These are phyloP conservation scores for Lablab purpureus DNA, from an alignment of 306 rosid species.

Conservation along the genomic window DNA sequence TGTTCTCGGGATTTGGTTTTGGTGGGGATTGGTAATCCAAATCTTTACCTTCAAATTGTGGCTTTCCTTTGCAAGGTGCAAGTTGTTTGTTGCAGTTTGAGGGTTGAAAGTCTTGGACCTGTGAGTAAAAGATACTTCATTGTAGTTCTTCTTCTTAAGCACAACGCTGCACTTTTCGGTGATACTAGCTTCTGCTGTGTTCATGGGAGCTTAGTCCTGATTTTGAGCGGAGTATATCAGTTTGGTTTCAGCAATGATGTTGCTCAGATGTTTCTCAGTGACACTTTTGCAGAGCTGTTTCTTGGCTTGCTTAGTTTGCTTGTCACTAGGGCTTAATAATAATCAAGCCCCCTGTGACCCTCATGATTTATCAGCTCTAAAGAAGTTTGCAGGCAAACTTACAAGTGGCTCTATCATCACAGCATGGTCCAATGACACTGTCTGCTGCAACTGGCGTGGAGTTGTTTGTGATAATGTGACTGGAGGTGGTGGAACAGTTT, in stretches of 20 bases:
- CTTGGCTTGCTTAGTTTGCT: conserved; percentile 58
- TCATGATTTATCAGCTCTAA: conserved; percentile 65
- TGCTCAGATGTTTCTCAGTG: conserved; percentile 47
- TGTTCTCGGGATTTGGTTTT: conserved; percentile 65
- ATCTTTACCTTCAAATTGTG: conserved; percentile 46
- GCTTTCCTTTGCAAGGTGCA: conserved; percentile 53
- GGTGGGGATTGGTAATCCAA: conserved; percentile 55
- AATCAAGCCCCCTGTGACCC: conserved; percentile 58
- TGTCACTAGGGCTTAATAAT: conserved; percentile 51
- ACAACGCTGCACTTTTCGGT: conserved; percentile 19
- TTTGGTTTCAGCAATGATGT: conserved; percentile 57
- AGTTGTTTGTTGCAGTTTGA: conserved; percentile 37
- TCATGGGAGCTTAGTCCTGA: conserved; percentile 52
- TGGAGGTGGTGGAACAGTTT: conserved; percentile 44
- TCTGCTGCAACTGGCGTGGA: conserved; percentile 78
- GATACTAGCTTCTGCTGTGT: conserved; percentile 42
- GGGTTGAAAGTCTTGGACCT: conserved; percentile 13
- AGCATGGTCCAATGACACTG: conserved; percentile 60
- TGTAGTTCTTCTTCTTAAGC: conserved; percentile 40
- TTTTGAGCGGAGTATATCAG: conserved; percentile 48
- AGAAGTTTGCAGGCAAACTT: conserved; percentile 69
- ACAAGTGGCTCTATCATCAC: conserved; percentile 53
- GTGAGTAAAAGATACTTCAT: conserved; percentile 47
- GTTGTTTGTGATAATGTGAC: conserved; percentile 63
- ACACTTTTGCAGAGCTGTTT: conserved; percentile 56